Evolutionary conservation across 371 early-diverging fungal genomes (phyloP), one percentile per base, ranked within the genome.

Genomic region (Aphelidium insulamus): DNA sequence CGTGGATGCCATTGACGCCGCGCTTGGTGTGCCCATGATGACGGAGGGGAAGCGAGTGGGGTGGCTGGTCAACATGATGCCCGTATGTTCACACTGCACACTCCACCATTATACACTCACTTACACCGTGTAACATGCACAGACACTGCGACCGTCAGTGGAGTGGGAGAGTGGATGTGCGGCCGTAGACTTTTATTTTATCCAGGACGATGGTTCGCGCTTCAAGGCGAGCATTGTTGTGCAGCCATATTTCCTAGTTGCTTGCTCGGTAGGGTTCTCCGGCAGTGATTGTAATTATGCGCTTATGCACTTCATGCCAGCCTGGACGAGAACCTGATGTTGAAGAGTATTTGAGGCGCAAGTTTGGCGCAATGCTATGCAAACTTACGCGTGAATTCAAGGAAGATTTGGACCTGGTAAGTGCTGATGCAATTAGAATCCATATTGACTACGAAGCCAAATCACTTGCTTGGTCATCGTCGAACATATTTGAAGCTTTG

Each of bases 131-230:
- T n/a, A n/a, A n/a, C n/a, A n/a, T n/a, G n/a, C n/a, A n/a, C n/a
- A 57, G 58, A 51, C 58, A 4, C 24, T 41, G 19, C 40, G 48
- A 9, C 24, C 26, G 19, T 44, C 49, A 31, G 24, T 22, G 9
- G 72, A 77, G 26, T 66, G 72, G 66, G 53, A 62, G 9, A 44
- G 49, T n/a, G 79, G 76, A 15, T 57, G 69, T 39, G 50, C 83
- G 0, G 92, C 72, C 0, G 73, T 87, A 1, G 85, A 92, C 47
- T 75, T 72, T 30, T 92, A 88, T 44, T 95, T 95, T 45, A 51
- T 90, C 18, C 72, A 78, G 33, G 84, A 82, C 24, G 83, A 80
- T 36, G 88, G 86, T 10, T 63, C 61, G 18, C 67, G 72, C 8
- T 95, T 95, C 59, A 92, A 85, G 44, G 58, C 72, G 15, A 85